Percentiles rank a stretch among this genome's conserved stretches.
These are phyloP conservation scores for Actinomucor elegans DNA, from an alignment of 371 early-diverging fungal genomes.

Conservation along the genomic window DNA sequence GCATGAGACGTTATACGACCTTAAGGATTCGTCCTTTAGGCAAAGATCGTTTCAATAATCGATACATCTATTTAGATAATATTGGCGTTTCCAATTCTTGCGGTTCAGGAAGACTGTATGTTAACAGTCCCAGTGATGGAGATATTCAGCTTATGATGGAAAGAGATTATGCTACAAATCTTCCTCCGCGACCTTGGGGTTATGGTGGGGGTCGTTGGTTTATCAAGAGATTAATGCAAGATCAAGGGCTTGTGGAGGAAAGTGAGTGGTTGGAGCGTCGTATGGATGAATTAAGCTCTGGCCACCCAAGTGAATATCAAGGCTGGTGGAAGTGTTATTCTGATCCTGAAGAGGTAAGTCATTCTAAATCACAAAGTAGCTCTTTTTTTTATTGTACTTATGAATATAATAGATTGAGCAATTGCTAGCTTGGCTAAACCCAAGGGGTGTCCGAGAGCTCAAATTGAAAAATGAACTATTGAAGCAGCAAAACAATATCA, in stretches of 20 bases:
- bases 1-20: slow-evolving; percentile 59
- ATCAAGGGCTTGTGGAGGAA: slow-evolving; percentile 43
- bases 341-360: slow-evolving; percentile 46
- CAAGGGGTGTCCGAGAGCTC: slow-evolving; percentile 44
- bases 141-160: slow-evolving; percentile 53
- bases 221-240: slow-evolving; percentile 39
- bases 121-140: slow-evolving; percentile 56
- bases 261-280: slow-evolving; percentile 40
- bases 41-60: slow-evolving; percentile 79
- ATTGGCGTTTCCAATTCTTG: slow-evolving; percentile 58
- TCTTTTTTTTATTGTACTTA: neutral
- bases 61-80: slow-evolving; percentile 85
- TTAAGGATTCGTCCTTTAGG: slow-evolving; percentile 76
- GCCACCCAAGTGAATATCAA: slow-evolving; percentile 5
- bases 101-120: slow-evolving; percentile 65
- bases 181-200: slow-evolving; percentile 39
- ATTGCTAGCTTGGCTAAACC: slow-evolving; percentile 46
- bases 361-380: neutral
- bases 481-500: slow-evolving; percentile 37
- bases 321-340: slow-evolving; percentile 53
- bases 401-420: slow-evolving; percentile 33
- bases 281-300: slow-evolving; percentile 17
- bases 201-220: slow-evolving; percentile 45
- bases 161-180: slow-evolving; percentile 26
- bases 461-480: slow-evolving; percentile 36